Base-by-base conservation (phyloP, 805 yeast genomes). In the Lipomyces anomalus region DNA sequence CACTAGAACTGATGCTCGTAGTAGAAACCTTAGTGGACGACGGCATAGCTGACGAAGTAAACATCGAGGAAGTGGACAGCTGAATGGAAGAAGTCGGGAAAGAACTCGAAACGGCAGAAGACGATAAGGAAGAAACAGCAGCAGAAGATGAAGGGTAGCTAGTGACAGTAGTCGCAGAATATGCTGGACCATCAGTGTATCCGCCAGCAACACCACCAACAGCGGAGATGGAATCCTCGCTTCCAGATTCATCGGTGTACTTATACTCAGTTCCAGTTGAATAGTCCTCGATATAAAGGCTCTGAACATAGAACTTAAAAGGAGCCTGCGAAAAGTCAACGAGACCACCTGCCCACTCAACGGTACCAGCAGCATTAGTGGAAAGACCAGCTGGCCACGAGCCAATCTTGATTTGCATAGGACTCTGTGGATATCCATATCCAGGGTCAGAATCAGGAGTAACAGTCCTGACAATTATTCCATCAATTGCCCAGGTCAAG, bases 371-470 rank as follows among this genome's bases (percentile, higher is more conserved):
- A 2, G 69, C 65, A 57, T 79, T 79, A 38, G 51, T 43, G 22
- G 75, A 58, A 43, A 70, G 72, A 26, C 77, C 77, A 17, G 74
- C 78, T 11, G 76, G 73, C 78, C 78, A 72, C n/a, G 68, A 44
- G 4, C 76, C 76, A 22, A 72, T 64, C 61, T 83, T 86, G 38
- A 88, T 67, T 59, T 82, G 71, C 42, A 88, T 85, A 40, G 97
- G 97, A n/a, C 87, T 69, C 67, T 88, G 95, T 35, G 97, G 97
- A 64, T 76, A 89, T 4, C 95, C 95, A 57, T 77, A 87, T 11
- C 61, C 59, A 21, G 52, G 35, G 6, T 53, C 34, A 5, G 76
- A 39, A 21, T 40, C 44, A 46, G 76, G 71, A 7, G 59, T 35
- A 43, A 89, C 67, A 1, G 84, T 75, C 69, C 97, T 78, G 6